These are phyloP conservation scores for Petasospora fabianii DNA, from an alignment of 1,139 yeast genomes.

Conservation along the genomic window DNA sequence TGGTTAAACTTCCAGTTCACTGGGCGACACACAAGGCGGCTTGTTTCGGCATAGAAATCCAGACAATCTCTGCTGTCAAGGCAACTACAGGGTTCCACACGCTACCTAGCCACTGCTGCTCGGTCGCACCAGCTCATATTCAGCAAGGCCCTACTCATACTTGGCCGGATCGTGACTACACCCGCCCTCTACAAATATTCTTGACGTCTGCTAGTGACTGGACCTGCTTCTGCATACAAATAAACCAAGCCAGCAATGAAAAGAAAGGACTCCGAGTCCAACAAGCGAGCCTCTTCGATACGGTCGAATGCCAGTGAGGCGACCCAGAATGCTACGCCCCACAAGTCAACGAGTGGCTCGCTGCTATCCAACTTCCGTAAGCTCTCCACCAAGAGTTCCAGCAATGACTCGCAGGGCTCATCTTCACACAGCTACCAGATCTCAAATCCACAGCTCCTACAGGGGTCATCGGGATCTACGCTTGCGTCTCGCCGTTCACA, in stretches of 20 bases:
- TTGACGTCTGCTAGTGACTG: too few relatives aligned
- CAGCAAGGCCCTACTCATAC: too few relatives aligned
- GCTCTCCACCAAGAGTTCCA: slow-evolving; percentile 20
- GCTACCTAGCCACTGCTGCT: too few relatives aligned
- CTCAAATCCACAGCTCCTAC: slow-evolving; percentile 22
- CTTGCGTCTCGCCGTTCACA: slow-evolving; percentile 8
- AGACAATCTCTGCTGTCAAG: too few relatives aligned
- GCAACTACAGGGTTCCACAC: too few relatives aligned
- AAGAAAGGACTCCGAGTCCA: slow-evolving; percentile 16
- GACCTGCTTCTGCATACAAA: too few relatives aligned
- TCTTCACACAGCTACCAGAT: slow-evolving; percentile 15
- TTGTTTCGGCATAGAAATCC: too few relatives aligned
- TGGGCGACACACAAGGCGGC: neutral
- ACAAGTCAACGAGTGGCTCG: slow-evolving; percentile 18
- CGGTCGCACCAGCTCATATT: too few relatives aligned
- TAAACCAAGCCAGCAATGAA: slow-evolving; percentile 12
- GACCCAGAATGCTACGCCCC: slow-evolving; percentile 5
- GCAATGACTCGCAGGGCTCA: slow-evolving; percentile 2
- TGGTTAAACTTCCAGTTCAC: too few relatives aligned
- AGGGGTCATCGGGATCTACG: slow-evolving; percentile 3
- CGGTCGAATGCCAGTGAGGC: slow-evolving; percentile 15
- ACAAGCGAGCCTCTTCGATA: slow-evolving; percentile 18
- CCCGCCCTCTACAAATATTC: too few relatives aligned
- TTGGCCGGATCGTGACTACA: too few relatives aligned
- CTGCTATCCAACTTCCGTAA: slow-evolving; percentile 27